These are phyloP conservation scores for Dioszegia hungarica DNA, from an alignment of 768 basidiomycete genomes.

Conservation along the genomic window DNA sequence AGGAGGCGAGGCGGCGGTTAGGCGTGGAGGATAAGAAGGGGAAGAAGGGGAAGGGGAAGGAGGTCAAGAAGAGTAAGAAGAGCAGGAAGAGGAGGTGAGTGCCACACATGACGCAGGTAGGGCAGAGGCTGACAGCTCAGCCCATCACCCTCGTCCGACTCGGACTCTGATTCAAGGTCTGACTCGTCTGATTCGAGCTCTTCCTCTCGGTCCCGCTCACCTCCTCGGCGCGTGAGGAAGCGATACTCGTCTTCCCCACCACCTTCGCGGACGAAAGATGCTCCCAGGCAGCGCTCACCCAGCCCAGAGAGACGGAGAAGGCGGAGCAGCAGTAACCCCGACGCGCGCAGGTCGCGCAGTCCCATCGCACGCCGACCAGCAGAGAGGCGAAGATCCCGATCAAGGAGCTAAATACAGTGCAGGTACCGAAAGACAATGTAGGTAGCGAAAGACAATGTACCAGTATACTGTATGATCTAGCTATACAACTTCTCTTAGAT, in stretches of 20 bases:
- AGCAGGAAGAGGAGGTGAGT: background rate
- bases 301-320: background rate
- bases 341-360: background rate
- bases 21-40: conserved; percentile 14
- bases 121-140: background rate
- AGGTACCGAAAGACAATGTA: too few relatives aligned
- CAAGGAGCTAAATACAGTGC: too few relatives aligned
- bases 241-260: conserved; percentile 12
- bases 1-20: conserved; percentile 57
- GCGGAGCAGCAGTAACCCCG: background rate
- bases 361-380: background rate
- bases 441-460: too few relatives aligned
- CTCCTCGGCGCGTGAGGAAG: background rate
- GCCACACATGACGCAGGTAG: too few relatives aligned
- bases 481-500: too few relatives aligned
- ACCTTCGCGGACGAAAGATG: background rate
- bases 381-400: too few relatives aligned
- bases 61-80: background rate
- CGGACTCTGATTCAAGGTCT: conserved; percentile 22
- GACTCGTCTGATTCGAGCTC: conserved; percentile 16
- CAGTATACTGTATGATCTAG: too few relatives aligned
- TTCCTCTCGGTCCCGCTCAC: background rate
- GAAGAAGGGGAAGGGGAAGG: conserved; percentile 7
- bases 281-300: background rate
- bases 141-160: conserved; percentile 12